Conservation (phyloP, 495 filamentous ascomycete genomes). For the Penicillium paxilli region DNA sequence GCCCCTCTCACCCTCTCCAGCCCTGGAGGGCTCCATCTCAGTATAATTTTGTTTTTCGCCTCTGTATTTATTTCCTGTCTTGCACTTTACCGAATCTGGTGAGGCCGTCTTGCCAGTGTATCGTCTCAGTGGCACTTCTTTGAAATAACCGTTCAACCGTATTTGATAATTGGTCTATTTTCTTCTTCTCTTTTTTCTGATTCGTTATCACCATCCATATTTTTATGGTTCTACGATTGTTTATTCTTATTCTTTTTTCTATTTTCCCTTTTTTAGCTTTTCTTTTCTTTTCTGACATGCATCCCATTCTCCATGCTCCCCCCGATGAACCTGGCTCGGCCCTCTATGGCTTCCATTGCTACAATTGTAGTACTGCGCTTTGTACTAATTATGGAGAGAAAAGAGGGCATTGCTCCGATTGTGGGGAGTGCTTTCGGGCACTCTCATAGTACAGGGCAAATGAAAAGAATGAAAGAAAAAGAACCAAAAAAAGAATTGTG, state of each 20-base stretch:
- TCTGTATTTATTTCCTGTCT: constrained; percentile 11
- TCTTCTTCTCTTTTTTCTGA: constrained; percentile 7
- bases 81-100: constrained; percentile 3
- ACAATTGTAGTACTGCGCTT: too few species aligned
- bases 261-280: constrained; percentile 2
- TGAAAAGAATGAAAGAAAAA: neutral
- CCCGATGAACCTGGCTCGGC: neutral
- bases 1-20: too few species aligned
- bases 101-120: neutral
- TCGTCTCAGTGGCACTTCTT: neutral
- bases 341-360: neutral
- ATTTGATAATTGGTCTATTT: neutral
- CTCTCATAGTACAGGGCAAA: neutral
- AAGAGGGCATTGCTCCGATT: neutral
- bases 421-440: neutral
- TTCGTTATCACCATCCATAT: neutral
- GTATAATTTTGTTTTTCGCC: constrained; percentile 3
- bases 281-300: neutral
- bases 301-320: neutral
- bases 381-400: neutral
- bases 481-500: too few species aligned
- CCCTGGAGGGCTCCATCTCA: too few species aligned
- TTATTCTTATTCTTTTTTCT: constrained; percentile 6
- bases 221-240: constrained; percentile 4
- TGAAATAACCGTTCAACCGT: neutral